These are phyloP conservation scores for Melampsora americana DNA, from an alignment of 1,284 basidiomycete genomes.

Conservation along the genomic window DNA sequence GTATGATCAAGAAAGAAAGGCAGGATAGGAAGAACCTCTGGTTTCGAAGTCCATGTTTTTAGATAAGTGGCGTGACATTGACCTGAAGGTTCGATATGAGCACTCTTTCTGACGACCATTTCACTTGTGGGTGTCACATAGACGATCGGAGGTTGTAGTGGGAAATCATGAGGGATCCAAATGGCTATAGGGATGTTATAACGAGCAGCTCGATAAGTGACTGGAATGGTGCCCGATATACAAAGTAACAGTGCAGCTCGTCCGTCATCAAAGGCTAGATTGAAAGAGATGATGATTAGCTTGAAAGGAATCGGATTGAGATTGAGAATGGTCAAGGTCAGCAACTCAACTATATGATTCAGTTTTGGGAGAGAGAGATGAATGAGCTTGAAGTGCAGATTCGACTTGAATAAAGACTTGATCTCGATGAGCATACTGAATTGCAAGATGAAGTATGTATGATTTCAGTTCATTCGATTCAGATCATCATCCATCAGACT, in stretches of 20 bases:
- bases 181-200: conserved; percentile 93
- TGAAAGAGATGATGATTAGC: no score
- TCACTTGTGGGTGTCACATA: conserved; percentile 91
- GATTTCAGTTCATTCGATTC: neutral
- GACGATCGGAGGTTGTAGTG: conserved; percentile 74
- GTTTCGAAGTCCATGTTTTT: conserved; percentile 73
- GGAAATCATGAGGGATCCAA: conserved; percentile 82
- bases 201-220: conserved; percentile 68
- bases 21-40: conserved; percentile 64
- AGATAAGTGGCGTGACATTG: conserved; percentile 68
- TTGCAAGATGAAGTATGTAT: neutral
- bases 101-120: conserved; percentile 79
- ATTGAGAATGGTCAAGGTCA: conserved; percentile 48
- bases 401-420: conserved; percentile 67
- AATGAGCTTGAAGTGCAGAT: conserved; percentile 62
- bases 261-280: conserved; percentile 83
- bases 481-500: no score
- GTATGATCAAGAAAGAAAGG: neutral
- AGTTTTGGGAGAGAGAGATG: conserved; percentile 76
- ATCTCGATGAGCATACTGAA: conserved; percentile 53
- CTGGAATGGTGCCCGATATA: conserved; percentile 84
- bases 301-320: neutral
- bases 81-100: conserved; percentile 78
- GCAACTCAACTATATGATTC: conserved; percentile 77
- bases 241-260: conserved; percentile 84